These are phyloP conservation scores for Pleurotus sapidus DNA, from an alignment of 768 basidiomycete species.

Conservation along the genomic window DNA sequence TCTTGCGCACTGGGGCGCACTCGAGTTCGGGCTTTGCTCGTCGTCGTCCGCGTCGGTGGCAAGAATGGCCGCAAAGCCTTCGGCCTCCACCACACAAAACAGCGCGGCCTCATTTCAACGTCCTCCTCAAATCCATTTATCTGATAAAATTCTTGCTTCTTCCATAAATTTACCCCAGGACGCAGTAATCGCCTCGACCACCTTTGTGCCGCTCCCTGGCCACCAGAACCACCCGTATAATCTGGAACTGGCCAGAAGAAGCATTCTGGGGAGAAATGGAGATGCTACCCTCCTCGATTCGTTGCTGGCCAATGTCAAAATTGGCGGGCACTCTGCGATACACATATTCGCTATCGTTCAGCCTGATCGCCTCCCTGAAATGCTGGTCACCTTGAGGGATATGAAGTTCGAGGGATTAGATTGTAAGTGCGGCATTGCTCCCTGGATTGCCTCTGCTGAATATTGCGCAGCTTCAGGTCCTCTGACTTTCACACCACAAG, in stretches of 20 bases:
- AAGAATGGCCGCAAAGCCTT: slow-evolving; percentile 1
- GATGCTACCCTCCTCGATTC: slow-evolving; percentile 42
- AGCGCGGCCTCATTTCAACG: neutral
- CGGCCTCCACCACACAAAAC: neutral
- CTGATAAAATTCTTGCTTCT: slow-evolving; percentile 44
- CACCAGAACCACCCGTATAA: slow-evolving; percentile 13
- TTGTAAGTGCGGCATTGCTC: slow-evolving; percentile 36
- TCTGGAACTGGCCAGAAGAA: slow-evolving; percentile 56
- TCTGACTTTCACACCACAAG: slow-evolving; percentile 42
- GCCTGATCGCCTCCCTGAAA: slow-evolving; percentile 23
- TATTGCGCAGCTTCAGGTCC: slow-evolving; percentile 35
- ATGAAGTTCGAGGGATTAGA: slow-evolving; percentile 48
- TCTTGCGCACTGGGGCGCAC: too few species aligned
- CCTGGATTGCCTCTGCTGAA: neutral
- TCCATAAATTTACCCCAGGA: slow-evolving; percentile 40
- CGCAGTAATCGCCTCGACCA: slow-evolving; percentile 42
- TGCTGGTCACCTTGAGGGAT: slow-evolving; percentile 27
- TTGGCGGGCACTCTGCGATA: slow-evolving; percentile 41
- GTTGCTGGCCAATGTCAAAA: slow-evolving; percentile 48
- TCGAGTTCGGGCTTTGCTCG: too few species aligned
- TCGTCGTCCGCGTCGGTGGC: too few species aligned
- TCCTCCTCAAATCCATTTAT: slow-evolving; percentile 8
- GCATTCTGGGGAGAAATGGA: slow-evolving; percentile 36
- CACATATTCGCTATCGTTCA: slow-evolving; percentile 58
- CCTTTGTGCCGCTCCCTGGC: slow-evolving; percentile 33